These are phyloP conservation scores for Grammothele lineata DNA, from an alignment of 768 basidiomycete species.

Conservation along the genomic window DNA sequence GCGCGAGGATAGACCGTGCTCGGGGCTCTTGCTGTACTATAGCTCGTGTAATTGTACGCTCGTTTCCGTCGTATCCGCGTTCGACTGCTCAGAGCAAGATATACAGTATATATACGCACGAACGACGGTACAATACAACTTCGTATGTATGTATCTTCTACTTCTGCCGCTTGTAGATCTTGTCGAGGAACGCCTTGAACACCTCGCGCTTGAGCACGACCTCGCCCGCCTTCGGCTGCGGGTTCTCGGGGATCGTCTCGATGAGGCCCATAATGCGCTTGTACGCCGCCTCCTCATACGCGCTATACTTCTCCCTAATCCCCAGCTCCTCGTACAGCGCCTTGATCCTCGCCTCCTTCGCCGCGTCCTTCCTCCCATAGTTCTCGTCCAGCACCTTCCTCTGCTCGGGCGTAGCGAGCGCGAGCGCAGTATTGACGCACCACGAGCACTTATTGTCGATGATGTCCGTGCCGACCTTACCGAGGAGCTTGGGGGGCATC, in stretches of 20 bases:
- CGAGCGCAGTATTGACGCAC: constrained; percentile 87
- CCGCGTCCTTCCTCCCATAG: constrained; percentile 58
- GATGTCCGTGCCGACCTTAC: constrained; percentile 98
- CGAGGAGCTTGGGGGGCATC: constrained; percentile 85
- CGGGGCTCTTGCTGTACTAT: too few species aligned
- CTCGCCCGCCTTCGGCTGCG: constrained; percentile 28
- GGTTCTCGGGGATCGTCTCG: constrained; percentile 61
- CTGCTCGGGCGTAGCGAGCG: constrained; percentile 50
- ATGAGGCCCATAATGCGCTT: constrained; percentile 64
- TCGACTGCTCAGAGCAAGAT: too few species aligned
- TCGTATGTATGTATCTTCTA: constrained; percentile 16
- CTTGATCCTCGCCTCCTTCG: constrained; percentile 59
- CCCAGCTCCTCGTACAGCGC: constrained; percentile 67
- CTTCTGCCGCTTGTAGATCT: constrained; percentile 70
- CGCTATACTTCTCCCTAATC: constrained; percentile 60
- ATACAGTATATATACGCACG: too few species aligned
- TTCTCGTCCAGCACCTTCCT: constrained; percentile 57
- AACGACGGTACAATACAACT: neutral
- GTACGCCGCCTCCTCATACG: constrained; percentile 79
- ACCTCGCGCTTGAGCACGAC: constrained; percentile 55
- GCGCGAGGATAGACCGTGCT: too few species aligned
- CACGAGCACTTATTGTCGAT: constrained; percentile 99
- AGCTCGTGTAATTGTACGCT: too few species aligned
- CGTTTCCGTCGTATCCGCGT: too few species aligned
- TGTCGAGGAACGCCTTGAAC: constrained; percentile 81